These are phyloP conservation scores for Dorcoceras hygrometricum DNA, from an alignment of 257 asterid species.

Conservation along the genomic window DNA sequence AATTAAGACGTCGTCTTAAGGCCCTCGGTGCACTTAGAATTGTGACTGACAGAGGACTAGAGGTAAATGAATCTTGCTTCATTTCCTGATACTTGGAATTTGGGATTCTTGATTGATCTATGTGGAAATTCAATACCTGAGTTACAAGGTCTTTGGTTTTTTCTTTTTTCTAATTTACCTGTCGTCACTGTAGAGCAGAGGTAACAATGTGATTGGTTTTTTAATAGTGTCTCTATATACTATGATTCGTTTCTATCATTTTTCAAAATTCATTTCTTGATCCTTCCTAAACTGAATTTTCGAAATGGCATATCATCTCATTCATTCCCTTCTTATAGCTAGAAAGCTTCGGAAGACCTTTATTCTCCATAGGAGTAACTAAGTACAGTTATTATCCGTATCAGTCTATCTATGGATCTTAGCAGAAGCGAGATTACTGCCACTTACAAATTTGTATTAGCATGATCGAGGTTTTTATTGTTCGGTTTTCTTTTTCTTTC, in stretches of 20 bases:
- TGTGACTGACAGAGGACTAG: slow-evolving; percentile 78
- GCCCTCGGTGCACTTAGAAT: slow-evolving; percentile 73
- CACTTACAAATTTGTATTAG: too few species aligned
- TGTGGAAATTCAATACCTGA: background rate
- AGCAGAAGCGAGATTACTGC: too few species aligned
- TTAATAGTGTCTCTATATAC: background rate
- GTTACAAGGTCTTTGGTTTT: background rate
- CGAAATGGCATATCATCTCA: background rate
- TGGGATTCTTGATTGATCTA: background rate
- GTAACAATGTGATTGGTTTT: background rate
- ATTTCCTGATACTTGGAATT: background rate
- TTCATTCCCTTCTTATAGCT: too few species aligned
- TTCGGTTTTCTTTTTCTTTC: background rate
- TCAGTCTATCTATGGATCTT: too few species aligned
- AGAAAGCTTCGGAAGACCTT: too few species aligned
- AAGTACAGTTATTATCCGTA: too few species aligned
- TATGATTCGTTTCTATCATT: background rate
- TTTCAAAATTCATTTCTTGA: too few species aligned
- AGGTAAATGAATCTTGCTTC: slow-evolving; percentile 41
- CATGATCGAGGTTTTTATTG: background rate
- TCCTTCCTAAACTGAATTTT: background rate
- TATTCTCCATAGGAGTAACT: too few species aligned
- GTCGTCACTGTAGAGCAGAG: background rate
- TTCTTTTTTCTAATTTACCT: background rate
- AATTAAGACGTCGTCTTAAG: slow-evolving; percentile 73